Conservation (phyloP, 2,329 filamentous ascomycete genomes). For the Monilinia polystroma region DNA sequence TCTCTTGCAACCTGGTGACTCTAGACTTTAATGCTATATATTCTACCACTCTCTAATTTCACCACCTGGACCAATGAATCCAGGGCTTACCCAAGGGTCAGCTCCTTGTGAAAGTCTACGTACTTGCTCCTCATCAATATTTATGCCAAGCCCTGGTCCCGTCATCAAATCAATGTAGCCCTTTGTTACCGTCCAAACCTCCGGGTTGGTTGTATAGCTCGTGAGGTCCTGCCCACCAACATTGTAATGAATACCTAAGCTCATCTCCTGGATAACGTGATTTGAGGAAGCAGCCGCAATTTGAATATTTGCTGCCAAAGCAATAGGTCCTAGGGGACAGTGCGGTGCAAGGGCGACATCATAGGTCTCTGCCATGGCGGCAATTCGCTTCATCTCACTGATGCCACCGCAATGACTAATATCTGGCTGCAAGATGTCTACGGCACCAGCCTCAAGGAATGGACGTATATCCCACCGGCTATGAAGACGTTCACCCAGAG, state of each 20-base stretch:
- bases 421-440: conserved; percentile 73
- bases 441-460: conserved; percentile 65
- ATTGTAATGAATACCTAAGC: conserved; percentile 77
- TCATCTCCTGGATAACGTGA: conserved; percentile 77
- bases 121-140: conserved; percentile 68
- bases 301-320: conserved; percentile 69
- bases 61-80: conserved; percentile 66
- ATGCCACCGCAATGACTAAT: conserved; percentile 72
- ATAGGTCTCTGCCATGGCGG: conserved; percentile 69
- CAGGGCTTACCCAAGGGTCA: conserved; percentile 63
- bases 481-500: conserved; percentile 70
- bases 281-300: conserved; percentile 61
- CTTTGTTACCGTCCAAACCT: conserved; percentile 64
- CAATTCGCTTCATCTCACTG: conserved; percentile 67
- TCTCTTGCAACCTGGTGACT: neutral
- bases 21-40: neutral
- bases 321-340: conserved; percentile 71
- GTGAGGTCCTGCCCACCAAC: conserved; percentile 62
- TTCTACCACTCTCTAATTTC: conserved; percentile 66
- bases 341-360: conserved; percentile 73
- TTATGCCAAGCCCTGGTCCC: conserved; percentile 65
- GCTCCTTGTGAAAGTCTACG: conserved; percentile 57
- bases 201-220: conserved; percentile 63
- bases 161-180: conserved; percentile 62
- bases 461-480: conserved; percentile 72